Evolutionary conservation across 257 asterid species (phyloP).

Genomic region (Nicotiana paniculata): DNA sequence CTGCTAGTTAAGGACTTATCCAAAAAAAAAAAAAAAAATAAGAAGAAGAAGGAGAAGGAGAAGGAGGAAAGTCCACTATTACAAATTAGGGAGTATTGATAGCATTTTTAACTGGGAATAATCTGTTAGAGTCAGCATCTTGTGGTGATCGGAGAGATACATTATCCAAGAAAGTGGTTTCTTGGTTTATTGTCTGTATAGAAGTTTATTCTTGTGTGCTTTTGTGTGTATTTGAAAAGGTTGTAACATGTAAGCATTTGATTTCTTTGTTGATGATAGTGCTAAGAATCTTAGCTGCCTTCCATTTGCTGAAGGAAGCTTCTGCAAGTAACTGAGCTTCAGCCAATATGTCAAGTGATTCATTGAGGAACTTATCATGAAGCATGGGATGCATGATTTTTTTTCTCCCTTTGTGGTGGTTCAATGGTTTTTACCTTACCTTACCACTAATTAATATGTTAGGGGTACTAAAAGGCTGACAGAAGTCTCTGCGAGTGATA

Average conservation of each 20-base stretch:
- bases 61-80: neutral
- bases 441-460: neutral
- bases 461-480: slow-evolving; percentile 55
- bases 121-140: neutral
- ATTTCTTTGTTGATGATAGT: neutral
- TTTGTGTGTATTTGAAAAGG: neutral
- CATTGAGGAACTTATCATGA: neutral
- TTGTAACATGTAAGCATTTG: neutral
- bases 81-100: neutral
- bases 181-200: neutral
- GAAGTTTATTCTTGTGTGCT: neutral
- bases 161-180: neutral
- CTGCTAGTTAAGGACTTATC: neutral
- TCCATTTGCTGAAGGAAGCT: neutral
- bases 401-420: neutral
- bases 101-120: neutral
- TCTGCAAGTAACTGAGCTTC: neutral
- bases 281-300: neutral
- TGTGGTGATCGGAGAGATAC: neutral
- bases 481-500: slow-evolving; percentile 86
- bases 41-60: too few relatives aligned
- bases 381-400: neutral
- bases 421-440: neutral
- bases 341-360: neutral
- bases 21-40: neutral